These are phyloP conservation scores for Asclepias syriaca DNA, from an alignment of 257 asterid genomes.

Conservation along the genomic window DNA sequence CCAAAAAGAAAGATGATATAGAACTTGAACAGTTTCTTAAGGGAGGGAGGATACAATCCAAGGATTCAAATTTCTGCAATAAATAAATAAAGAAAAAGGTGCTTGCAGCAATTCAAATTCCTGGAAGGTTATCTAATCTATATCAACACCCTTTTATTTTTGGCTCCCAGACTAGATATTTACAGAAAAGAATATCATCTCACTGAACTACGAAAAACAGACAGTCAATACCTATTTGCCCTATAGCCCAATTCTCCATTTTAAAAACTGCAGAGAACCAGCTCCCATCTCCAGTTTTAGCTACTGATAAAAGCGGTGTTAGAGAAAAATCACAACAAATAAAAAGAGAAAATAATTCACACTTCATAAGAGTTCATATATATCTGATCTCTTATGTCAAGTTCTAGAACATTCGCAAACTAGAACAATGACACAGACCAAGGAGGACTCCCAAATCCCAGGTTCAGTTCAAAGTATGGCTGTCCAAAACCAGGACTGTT, in stretches of 20 bases:
- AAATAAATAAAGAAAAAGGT: no score
- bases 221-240: neutral
- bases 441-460: no score
- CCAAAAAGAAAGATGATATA: no score
- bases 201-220: no score
- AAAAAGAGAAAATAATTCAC: neutral
- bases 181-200: slow-evolving; percentile 12
- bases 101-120: no score
- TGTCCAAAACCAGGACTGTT: neutral
- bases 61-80: no score
- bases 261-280: slow-evolving; percentile 28
- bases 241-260: slow-evolving; percentile 14
- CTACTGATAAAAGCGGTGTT: neutral
- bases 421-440: neutral
- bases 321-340: neutral
- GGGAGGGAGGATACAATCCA: no score
- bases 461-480: neutral
- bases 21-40: no score
- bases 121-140: neutral
- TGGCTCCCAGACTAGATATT: neutral
- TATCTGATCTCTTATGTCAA: neutral
- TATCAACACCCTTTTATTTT: neutral
- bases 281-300: neutral
- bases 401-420: neutral
- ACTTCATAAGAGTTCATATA: neutral